Evolutionary conservation across 352 stramenopile species (phyloP).

Genomic region (Phytophthora citrophthora): DNA sequence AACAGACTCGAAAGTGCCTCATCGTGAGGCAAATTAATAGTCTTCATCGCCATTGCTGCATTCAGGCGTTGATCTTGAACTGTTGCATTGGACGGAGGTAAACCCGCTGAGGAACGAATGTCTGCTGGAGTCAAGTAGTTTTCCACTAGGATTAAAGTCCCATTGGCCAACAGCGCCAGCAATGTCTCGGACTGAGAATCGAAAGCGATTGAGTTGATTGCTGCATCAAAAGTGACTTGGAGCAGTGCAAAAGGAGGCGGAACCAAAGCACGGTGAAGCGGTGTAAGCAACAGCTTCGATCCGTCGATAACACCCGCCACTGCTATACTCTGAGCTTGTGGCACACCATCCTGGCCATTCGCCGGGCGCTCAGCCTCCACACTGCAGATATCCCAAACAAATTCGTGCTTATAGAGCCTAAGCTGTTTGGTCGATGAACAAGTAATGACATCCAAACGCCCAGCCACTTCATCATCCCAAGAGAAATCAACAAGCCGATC

Average conservation of each 20-base stretch:
- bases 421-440: conserved; percentile 13
- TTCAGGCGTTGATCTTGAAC: background rate
- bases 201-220: conserved; percentile 68
- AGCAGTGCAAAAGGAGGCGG: conserved; percentile 70
- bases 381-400: conserved; percentile 52
- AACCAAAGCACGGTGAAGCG: conserved; percentile 66
- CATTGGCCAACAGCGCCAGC: conserved; percentile 46
- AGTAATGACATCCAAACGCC: conserved; percentile 46
- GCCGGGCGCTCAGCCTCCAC: conserved; percentile 18
- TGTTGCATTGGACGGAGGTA: conserved; percentile 11
- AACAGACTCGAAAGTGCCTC: conserved; percentile 33
- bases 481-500: conserved; percentile 37
- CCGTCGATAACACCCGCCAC: conserved; percentile 70
- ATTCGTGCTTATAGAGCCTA: conserved; percentile 55
- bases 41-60: conserved; percentile 7
- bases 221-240: conserved; percentile 39
- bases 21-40: conserved; percentile 5
- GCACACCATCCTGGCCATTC: background rate
- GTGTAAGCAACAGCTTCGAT: conserved; percentile 65
- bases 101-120: conserved; percentile 17
- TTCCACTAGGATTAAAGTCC: conserved; percentile 51
- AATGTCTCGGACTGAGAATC: conserved; percentile 49
- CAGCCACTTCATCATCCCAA: conserved; percentile 67
- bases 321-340: conserved; percentile 36
- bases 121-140: conserved; percentile 43